Conservation (phyloP, 768 basidiomycete species). For the Russula griseocarnosa region DNA sequence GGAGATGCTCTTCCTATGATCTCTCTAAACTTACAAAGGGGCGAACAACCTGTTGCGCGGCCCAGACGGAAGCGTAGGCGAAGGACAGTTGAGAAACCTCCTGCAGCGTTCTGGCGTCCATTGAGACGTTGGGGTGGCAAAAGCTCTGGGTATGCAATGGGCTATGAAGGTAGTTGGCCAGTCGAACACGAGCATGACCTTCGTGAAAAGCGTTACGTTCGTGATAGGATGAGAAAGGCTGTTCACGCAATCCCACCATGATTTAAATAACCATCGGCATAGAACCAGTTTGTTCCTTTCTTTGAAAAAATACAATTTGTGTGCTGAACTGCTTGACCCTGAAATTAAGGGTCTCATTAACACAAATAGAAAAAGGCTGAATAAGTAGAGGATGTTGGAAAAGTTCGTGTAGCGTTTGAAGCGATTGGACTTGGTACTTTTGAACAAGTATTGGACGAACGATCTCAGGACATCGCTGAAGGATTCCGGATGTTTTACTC, state of each 20-base stretch:
- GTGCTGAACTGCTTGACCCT: not conserved
- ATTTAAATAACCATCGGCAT: not conserved
- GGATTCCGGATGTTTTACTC: too few species aligned
- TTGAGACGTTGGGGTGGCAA: conserved; percentile 32
- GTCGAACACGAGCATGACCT: conserved; percentile 22
- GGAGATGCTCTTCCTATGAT: conserved; percentile 6
- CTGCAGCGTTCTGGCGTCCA: conserved; percentile 34
- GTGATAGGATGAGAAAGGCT: not conserved
- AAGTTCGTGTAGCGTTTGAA: too few species aligned
- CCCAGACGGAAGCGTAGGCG: conserved; percentile 13
- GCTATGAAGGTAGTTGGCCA: conserved; percentile 34
- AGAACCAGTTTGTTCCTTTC: too few species aligned
- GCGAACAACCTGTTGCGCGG: not conserved
- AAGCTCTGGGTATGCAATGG: conserved; percentile 34
- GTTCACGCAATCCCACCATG: not conserved
- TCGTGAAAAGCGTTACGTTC: not conserved
- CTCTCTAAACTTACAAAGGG: not conserved
- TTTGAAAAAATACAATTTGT: not conserved
- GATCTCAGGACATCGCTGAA: too few species aligned
- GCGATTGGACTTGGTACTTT: too few species aligned
- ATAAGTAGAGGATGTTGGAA: too few species aligned
- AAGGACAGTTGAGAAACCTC: conserved; percentile 19
- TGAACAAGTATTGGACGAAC: too few species aligned
- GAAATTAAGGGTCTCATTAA: not conserved
- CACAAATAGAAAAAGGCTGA: too few species aligned